These are phyloP conservation scores for Paramarasmius palmivorus DNA, from an alignment of 1,284 basidiomycete genomes.

Conservation along the genomic window DNA sequence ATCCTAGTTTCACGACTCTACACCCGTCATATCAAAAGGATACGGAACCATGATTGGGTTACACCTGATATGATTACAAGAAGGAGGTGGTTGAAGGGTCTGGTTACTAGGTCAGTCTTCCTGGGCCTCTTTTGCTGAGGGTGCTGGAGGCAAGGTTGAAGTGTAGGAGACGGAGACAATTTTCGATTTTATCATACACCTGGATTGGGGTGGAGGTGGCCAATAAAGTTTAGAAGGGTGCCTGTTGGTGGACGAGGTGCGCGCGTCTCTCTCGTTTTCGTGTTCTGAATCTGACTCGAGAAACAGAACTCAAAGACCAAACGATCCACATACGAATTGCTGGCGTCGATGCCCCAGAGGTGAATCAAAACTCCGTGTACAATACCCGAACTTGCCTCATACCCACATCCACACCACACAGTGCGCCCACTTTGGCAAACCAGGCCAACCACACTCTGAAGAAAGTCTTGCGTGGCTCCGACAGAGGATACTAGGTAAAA, in stretches of 20 bases:
- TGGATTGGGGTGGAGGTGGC: slow-evolving; percentile 69
- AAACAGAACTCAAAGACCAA: slow-evolving; percentile 68
- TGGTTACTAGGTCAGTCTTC: slow-evolving; percentile 65
- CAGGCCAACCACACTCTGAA: slow-evolving; percentile 67
- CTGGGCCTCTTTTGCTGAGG: not conserved
- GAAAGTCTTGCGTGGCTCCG: slow-evolving; percentile 79
- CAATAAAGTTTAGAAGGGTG: slow-evolving; percentile 65
- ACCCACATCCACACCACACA: slow-evolving; percentile 28
- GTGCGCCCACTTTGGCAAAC: slow-evolving; percentile 79
- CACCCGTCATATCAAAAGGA: slow-evolving; percentile 57
- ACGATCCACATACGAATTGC: slow-evolving; percentile 86
- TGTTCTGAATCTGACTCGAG: not conserved
- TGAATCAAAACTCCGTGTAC: too few species aligned
- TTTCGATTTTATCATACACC: slow-evolving; percentile 87
- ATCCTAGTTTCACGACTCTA: slow-evolving; percentile 42
- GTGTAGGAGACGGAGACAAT: slow-evolving; percentile 83
- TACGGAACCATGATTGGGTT: slow-evolving; percentile 64
- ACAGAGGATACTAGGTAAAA: slow-evolving; percentile 52
- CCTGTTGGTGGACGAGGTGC: slow-evolving; percentile 64
- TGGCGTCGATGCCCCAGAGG: slow-evolving; percentile 90
- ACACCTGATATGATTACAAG: slow-evolving; percentile 56
- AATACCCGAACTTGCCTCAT: not conserved
- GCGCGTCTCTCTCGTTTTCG: slow-evolving; percentile 7
- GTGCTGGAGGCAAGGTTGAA: slow-evolving; percentile 27
- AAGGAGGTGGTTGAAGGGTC: slow-evolving; percentile 67